phyloP scores from a whole-genome alignment of 306 rosid species.

The Abrus pulchellus region DNA sequence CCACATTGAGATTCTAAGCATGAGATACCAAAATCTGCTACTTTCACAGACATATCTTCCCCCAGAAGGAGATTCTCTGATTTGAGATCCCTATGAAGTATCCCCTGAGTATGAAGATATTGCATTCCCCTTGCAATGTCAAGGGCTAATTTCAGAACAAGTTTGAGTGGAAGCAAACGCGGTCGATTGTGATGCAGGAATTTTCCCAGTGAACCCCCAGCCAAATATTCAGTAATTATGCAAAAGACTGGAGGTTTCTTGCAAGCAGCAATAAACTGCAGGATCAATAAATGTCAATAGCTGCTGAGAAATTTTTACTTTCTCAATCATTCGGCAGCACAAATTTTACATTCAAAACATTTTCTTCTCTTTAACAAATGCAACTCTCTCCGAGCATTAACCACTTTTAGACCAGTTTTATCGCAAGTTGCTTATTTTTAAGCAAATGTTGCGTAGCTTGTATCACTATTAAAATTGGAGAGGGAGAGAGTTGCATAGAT shows the following conservation, averaged over 20 bases:
- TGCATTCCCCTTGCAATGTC: slow-evolving; percentile 88
- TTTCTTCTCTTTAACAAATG: neutral
- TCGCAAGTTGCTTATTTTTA: too few relatives aligned
- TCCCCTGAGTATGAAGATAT: slow-evolving; percentile 94
- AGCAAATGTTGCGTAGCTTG: too few relatives aligned
- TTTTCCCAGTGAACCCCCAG: slow-evolving; percentile 87
- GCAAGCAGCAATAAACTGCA: slow-evolving; percentile 96
- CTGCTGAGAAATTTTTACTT: slow-evolving; percentile 5
- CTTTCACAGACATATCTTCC: slow-evolving; percentile 92
- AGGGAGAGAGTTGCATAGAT: too few relatives aligned
- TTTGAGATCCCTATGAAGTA: slow-evolving; percentile 97
- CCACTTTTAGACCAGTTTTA: neutral
- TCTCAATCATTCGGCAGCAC: slow-evolving; percentile 8
- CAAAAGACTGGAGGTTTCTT: slow-evolving; percentile 97
- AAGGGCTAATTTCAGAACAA: slow-evolving; percentile 80
- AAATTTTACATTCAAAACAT: slow-evolving; percentile 25
- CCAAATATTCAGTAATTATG: slow-evolving; percentile 88
- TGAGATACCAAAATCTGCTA: slow-evolving; percentile 97
- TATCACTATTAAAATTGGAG: too few relatives aligned
- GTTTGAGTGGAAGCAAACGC: slow-evolving; percentile 71
- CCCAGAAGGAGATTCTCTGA: slow-evolving; percentile 90
- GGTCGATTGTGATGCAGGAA: slow-evolving; percentile 89
- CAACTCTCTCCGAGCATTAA: neutral
- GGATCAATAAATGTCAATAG: slow-evolving; percentile 40
- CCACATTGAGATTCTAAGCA: slow-evolving; percentile 88